Conservation (phyloP, 83 land plant species). For the Diphasiastrum complanatum region DNA sequence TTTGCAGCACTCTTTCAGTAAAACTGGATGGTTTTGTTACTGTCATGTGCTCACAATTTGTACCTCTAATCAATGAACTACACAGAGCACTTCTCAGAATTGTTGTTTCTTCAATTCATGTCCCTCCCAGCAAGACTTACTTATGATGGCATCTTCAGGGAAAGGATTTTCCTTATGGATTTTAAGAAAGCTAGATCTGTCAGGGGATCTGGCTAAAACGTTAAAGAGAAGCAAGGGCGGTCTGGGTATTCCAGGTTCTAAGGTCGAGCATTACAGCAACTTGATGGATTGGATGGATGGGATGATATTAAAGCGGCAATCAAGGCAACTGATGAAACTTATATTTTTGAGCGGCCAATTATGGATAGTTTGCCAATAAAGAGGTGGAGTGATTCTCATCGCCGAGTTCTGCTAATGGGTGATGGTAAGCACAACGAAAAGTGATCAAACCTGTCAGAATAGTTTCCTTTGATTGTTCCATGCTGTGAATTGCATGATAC, state of each 20-base stretch:
- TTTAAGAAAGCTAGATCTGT: conserved; percentile 10
- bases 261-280: conserved; percentile 21
- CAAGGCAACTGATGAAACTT: conserved; percentile 12
- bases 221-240: neutral
- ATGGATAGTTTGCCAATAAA: conserved; percentile 17
- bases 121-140: no score
- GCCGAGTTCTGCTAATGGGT: conserved; percentile 11
- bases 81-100: no score
- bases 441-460: no score
- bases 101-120: no score
- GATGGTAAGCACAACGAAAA: no score
- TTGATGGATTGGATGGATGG: conserved; percentile 18
- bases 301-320: conserved; percentile 15
- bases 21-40: no score
- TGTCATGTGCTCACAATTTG: no score
- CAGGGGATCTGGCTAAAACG: conserved; percentile 10
- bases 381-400: conserved; percentile 12
- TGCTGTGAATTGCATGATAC: no score
- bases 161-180: conserved; percentile 24
- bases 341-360: conserved; percentile 5
- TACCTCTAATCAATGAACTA: no score
- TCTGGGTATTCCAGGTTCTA: conserved; percentile 2
- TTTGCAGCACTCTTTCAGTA: no score
- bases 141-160: no score
- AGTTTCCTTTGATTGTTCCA: no score